Evolutionary conservation across 2,329 filamentous ascomycete species (phyloP), one percentile per base, ranked within the genome.

Genomic region (Neonectria magnoliae): DNA sequence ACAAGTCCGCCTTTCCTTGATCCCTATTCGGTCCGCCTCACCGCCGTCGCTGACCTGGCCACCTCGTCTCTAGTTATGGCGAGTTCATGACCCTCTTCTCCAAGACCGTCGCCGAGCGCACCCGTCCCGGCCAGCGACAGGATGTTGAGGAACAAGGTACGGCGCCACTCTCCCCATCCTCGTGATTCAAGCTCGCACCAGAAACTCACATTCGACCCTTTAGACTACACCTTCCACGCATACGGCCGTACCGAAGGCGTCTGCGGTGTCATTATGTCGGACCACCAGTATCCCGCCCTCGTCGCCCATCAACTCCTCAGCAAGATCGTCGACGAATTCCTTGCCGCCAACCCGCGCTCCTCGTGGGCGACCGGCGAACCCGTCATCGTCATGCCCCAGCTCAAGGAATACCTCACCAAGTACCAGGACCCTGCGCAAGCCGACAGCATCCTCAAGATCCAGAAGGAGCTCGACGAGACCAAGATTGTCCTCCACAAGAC

Each of bases 401-500:
- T 98, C 60, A 90, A 93, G 78, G 91, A 93, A 45, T 97, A 97
- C 80, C 77, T 88, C 52, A 75, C 76, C 75, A 85, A 85, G 75
- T 97, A 94, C 82, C 93, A 97, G 83, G 92, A 98, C 79, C 94
- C 95, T 13, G 85, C 90, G 76, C 88, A 97, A 81, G 94, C 93
- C 71, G 94, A 97, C 82, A 95, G 91, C 81, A 97, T 98, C 77
- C 88, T 93, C 85, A 94, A 93, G 86, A 98, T 99, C 75, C 95
- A 98, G 81, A 92, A 93, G 82, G 94, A 99, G 83, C 86, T 99
- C 66, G 94, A 98, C 76, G 94, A 98, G 85, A 98, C 95, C 66
- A 98, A 98, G 87, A 94, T 97, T 76, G 91, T 97, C 64, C 85
- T 99, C 74, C 94, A 98, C 83, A 97, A 98, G 88, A 98, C 96